Percentiles rank a stretch among this genome's conserved stretches.
Evolutionary conservation across 129 eudicot species (phyloP).

Genomic region (Tagetes erecta): DNA sequence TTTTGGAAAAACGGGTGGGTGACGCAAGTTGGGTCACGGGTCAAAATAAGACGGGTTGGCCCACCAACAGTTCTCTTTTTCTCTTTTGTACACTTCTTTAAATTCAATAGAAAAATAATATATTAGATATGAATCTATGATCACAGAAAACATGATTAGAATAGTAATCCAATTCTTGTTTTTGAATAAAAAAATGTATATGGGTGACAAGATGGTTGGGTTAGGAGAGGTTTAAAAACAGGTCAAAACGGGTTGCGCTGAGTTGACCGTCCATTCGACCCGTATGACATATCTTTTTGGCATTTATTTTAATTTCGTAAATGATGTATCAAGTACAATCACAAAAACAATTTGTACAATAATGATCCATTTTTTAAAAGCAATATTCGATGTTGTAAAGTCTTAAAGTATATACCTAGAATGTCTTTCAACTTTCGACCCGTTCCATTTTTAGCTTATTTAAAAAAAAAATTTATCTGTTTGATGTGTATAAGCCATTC

Average conservation of each 20-base stretch:
- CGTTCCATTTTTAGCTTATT: neutral
- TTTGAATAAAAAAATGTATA: neutral
- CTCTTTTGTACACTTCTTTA: neutral
- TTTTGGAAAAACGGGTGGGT: neutral
- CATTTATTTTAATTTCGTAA: neutral
- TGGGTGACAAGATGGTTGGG: neutral
- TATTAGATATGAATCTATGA: slow-evolving; percentile 2
- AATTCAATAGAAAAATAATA: neutral
- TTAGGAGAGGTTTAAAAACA: neutral
- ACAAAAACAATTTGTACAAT: neutral
- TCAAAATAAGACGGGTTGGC: neutral
- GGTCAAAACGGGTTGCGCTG: neutral
- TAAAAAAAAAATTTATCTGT: neutral
- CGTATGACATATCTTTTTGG: neutral
- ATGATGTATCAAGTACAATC: neutral
- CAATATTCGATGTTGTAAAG: neutral
- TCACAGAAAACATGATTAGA: neutral
- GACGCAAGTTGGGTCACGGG: neutral
- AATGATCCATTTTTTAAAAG: neutral
- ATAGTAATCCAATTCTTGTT: neutral
- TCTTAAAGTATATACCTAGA: neutral
- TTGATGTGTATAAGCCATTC: neutral
- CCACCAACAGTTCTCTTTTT: neutral
- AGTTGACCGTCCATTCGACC: neutral
- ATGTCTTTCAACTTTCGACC: neutral